These are phyloP conservation scores for Aspergillus pseudotamarii DNA, from an alignment of 2,329 filamentous ascomycete species.

Conservation along the genomic window DNA sequence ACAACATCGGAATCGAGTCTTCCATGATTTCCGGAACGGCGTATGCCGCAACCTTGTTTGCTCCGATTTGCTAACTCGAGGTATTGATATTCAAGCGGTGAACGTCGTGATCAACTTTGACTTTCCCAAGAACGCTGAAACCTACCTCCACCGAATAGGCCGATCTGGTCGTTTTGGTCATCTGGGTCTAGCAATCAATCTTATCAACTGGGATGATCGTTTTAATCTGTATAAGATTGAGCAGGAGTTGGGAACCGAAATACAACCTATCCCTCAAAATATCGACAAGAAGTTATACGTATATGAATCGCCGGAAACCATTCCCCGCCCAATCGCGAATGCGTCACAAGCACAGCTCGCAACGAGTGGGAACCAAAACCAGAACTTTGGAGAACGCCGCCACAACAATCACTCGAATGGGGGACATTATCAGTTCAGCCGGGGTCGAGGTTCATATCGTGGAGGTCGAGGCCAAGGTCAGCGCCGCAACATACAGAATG, in stretches of 20 bases:
- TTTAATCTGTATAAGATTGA: constrained; percentile 99
- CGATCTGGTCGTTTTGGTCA: constrained; percentile 97
- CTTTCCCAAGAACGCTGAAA: constrained; percentile 99
- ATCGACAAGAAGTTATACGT: constrained; percentile 99
- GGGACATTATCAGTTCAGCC: constrained; percentile 40
- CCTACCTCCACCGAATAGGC: constrained; percentile 96
- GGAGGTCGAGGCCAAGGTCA: constrained; percentile 48
- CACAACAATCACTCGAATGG: constrained; percentile 39
- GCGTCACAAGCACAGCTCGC: constrained; percentile 41
- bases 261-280: constrained; percentile 87
- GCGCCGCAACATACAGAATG: constrained; percentile 41
- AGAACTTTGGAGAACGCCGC: constrained; percentile 37
- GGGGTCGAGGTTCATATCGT: constrained; percentile 46
- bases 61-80: constrained; percentile 94
- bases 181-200: constrained; percentile 94
- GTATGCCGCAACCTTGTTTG: constrained; percentile 98
- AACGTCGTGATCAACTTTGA: constrained; percentile 99
- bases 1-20: constrained; percentile 94
- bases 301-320: constrained; percentile 93
- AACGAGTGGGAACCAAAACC: constrained; percentile 21
- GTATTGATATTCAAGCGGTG: constrained; percentile 98
- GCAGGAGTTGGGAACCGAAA: constrained; percentile 94
- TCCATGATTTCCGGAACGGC: constrained; percentile 98
- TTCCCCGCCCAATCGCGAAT: constrained; percentile 77
- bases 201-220: constrained; percentile 99